These are phyloP conservation scores for Tilletia horrida DNA, from an alignment of 1,284 basidiomycete genomes.

Conservation along the genomic window DNA sequence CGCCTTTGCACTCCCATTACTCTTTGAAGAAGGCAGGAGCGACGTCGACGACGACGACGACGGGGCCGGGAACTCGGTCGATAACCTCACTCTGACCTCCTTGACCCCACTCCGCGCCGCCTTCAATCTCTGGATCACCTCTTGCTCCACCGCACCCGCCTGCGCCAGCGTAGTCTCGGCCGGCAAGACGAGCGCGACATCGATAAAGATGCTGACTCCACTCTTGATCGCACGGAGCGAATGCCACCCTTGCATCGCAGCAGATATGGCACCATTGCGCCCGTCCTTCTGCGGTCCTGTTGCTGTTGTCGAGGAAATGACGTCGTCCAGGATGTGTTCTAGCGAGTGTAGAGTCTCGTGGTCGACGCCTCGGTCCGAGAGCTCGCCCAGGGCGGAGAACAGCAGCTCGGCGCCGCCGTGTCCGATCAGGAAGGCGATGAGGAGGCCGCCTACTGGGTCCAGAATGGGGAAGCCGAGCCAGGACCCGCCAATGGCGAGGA, in stretches of 20 bases:
- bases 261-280: neutral
- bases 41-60: neutral
- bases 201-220: constrained; percentile 45
- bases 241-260: constrained; percentile 28
- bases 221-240: constrained; percentile 42
- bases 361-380: constrained; percentile 80
- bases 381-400: constrained; percentile 71
- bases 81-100: constrained; percentile 34
- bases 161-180: constrained; percentile 29
- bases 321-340: constrained; percentile 29
- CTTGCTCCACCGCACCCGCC: constrained; percentile 33
- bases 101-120: constrained; percentile 35
- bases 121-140: constrained; percentile 30
- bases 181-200: constrained; percentile 41
- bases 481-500: constrained; percentile 62
- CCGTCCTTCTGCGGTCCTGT: neutral
- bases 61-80: neutral
- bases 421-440: constrained; percentile 85
- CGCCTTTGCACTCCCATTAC: too few relatives aligned
- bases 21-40: too few relatives aligned
- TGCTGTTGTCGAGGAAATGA: neutral
- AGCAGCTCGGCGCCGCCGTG: constrained; percentile 75
- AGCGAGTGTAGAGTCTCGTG: constrained; percentile 60
- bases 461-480: constrained; percentile 79
- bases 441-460: constrained; percentile 86